Evolutionary conservation across 2,329 filamentous ascomycete species (phyloP).

Genomic region (Cladophialophora bantiana): DNA sequence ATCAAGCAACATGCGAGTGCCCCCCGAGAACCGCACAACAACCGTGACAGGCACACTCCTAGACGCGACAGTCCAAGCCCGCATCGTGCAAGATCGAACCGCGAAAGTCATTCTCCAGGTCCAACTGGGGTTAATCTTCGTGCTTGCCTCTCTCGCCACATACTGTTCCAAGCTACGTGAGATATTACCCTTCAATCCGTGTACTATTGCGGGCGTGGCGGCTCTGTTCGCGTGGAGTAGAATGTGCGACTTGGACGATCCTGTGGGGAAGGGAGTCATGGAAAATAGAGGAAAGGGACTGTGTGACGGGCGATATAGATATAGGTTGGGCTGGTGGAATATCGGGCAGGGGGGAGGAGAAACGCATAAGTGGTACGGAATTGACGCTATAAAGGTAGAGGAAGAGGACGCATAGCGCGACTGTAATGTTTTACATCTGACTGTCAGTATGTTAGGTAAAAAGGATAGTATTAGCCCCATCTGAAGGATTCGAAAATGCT

Average conservation of each 20-base stretch:
- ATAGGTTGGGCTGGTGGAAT: constrained; percentile 21
- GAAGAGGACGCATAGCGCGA: background rate
- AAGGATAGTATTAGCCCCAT: no score
- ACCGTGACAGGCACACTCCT: constrained; percentile 11
- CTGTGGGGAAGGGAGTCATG: background rate
- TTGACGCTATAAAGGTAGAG: background rate
- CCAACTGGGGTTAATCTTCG: constrained; percentile 31
- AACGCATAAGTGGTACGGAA: background rate
- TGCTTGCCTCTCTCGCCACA: constrained; percentile 18
- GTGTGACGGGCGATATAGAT: background rate
- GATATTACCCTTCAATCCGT: constrained; percentile 34
- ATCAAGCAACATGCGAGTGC: constrained; percentile 33
- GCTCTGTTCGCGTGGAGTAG: constrained; percentile 29
- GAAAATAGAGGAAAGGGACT: background rate
- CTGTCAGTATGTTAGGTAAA: no score
- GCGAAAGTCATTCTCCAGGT: constrained; percentile 34
- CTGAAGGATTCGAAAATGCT: no score
- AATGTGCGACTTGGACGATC: constrained; percentile 11
- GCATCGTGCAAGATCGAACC: constrained; percentile 24
- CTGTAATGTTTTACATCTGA: no score
- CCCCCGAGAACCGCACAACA: background rate
- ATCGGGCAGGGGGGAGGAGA: background rate
- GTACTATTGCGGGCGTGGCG: constrained; percentile 33
- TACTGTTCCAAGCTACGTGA: constrained; percentile 3
- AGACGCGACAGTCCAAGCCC: background rate